phyloP scores from a whole-genome alignment of 257 asterid genomes.

The Asclepias syriaca region DNA sequence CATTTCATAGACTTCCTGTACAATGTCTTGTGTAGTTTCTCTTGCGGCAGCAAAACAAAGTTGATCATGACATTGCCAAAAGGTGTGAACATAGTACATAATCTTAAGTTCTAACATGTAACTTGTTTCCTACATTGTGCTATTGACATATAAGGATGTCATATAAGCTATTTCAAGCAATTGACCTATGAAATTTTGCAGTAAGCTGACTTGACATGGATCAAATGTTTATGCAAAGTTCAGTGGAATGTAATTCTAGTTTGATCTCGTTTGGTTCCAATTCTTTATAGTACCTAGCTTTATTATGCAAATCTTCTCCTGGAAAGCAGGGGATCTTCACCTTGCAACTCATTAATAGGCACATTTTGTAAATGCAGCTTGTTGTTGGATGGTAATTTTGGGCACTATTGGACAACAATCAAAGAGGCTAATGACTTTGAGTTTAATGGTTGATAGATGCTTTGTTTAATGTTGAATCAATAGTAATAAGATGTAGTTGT shows the following conservation, averaged over 20 bases:
- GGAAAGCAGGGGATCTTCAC: not conserved
- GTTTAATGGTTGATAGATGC: not conserved
- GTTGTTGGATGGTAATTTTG: not conserved
- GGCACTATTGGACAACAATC: not conserved
- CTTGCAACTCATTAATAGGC: not conserved
- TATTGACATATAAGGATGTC: not conserved
- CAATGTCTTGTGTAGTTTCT: not conserved
- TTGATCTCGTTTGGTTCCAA: not conserved
- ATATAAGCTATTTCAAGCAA: not conserved
- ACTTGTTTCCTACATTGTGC: not conserved
- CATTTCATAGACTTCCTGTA: not conserved
- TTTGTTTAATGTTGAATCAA: not conserved
- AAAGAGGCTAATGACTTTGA: not conserved
- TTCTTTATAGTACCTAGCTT: not conserved
- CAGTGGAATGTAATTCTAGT: not conserved
- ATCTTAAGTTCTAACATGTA: not conserved
- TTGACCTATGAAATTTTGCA: not conserved
- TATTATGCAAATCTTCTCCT: not conserved
- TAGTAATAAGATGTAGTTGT: not conserved
- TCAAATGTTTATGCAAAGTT: not conserved
- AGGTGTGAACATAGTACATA: not conserved
- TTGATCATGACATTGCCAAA: not conserved
- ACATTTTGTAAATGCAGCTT: not conserved
- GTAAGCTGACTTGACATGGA: not conserved
- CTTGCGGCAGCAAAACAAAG: not conserved